phyloP scores from a whole-genome alignment of 306 rosid genomes.

The Cicer pinnatifidum region DNA sequence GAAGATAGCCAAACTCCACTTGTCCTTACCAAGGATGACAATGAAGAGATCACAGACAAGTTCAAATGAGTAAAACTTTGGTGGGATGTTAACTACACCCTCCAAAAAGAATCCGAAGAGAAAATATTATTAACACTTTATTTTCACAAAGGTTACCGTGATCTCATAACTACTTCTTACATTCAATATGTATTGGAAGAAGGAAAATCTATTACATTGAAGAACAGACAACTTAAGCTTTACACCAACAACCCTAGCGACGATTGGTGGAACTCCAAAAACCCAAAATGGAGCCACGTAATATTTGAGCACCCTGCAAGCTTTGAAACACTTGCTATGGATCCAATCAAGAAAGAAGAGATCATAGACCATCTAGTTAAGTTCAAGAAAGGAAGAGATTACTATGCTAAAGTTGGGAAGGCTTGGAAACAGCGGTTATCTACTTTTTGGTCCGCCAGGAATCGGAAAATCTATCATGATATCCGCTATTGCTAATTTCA shows the following conservation, averaged over 20 bases:
- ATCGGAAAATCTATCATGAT: constrained; percentile 73
- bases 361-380: constrained; percentile 54
- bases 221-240: constrained; percentile 54
- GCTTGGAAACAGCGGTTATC: constrained; percentile 74
- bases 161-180: constrained; percentile 42
- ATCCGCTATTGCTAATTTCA: constrained; percentile 66
- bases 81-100: constrained; percentile 53
- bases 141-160: constrained; percentile 50
- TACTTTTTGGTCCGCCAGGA: constrained; percentile 72
- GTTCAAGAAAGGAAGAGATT: constrained; percentile 58
- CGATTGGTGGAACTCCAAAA: constrained; percentile 36
- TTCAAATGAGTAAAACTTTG: constrained; percentile 50
- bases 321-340: constrained; percentile 61
- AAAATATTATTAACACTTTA: constrained; percentile 36
- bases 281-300: constrained; percentile 55
- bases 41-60: constrained; percentile 57
- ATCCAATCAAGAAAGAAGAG: constrained; percentile 50
- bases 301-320: constrained; percentile 67
- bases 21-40: constrained; percentile 58
- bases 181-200: constrained; percentile 47
- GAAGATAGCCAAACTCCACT: constrained; percentile 51
- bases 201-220: constrained; percentile 37
- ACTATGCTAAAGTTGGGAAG: constrained; percentile 64
- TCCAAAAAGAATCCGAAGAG: neutral
- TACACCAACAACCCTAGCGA: constrained; percentile 52